phyloP scores from a whole-genome alignment of 306 rosid species.

The Rubus idaeus region DNA sequence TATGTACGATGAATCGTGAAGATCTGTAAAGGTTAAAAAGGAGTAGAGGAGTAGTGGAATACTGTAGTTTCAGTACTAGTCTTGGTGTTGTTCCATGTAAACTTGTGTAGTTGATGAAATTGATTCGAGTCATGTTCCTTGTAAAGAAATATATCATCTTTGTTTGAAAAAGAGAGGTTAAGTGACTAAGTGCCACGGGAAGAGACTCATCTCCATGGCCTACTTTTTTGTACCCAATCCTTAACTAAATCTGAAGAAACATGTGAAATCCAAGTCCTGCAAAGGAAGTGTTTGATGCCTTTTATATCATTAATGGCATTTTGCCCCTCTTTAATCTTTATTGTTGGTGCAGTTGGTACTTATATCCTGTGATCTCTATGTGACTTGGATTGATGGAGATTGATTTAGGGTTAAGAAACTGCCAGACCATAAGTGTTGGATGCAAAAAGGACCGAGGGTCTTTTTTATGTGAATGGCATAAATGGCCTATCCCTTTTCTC shows the following conservation, averaged over 20 bases:
- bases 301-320: constrained; percentile 3
- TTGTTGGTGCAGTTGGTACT: background rate
- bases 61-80: constrained; percentile 5
- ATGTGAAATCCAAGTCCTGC: constrained; percentile 19
- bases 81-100: background rate
- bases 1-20: background rate
- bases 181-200: constrained; percentile 8
- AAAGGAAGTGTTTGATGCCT: background rate
- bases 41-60: background rate
- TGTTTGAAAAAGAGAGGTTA: background rate
- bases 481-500: constrained; percentile 7
- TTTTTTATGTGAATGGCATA: background rate
- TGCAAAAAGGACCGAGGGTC: background rate
- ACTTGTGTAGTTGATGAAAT: background rate
- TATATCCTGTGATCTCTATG: background rate
- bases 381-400: background rate
- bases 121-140: constrained; percentile 6
- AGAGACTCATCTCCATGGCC: background rate
- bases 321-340: background rate
- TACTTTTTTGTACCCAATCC: background rate
- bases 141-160: background rate
- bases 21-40: constrained; percentile 7
- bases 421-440: background rate
- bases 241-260: constrained; percentile 10
- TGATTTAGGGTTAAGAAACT: constrained; percentile 1